phyloP scores from a whole-genome alignment of 345 rosid species.

The Hypericum androsaemum region DNA sequence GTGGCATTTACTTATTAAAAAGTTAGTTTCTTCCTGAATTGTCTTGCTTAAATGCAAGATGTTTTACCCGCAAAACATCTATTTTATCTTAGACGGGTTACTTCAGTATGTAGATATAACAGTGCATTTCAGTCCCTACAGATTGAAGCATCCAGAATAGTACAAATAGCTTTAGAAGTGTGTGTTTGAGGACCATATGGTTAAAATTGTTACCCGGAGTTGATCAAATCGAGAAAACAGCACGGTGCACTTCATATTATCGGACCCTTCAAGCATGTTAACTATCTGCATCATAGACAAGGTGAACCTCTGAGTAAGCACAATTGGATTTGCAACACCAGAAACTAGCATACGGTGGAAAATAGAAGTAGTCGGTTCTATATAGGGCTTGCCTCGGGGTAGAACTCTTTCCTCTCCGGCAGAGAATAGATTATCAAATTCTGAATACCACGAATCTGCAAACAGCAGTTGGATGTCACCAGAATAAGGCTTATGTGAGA shows the following conservation, averaged over 20 bases:
- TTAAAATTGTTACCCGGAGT: constrained; percentile 46
- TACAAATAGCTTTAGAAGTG: neutral
- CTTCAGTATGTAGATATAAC: neutral
- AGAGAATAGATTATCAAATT: constrained; percentile 79
- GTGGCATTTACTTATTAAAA: no score
- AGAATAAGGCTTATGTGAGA: constrained; percentile 1
- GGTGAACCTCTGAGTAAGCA: neutral
- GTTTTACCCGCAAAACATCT: no score
- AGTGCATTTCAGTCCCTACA: neutral
- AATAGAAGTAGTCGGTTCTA: neutral
- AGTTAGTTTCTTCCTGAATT: no score
- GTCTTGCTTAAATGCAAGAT: no score
- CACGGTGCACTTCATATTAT: constrained; percentile 59
- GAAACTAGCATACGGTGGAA: neutral
- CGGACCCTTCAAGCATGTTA: constrained; percentile 72
- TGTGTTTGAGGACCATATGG: neutral
- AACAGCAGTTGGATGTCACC: constrained; percentile 1
- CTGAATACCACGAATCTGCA: constrained; percentile 77
- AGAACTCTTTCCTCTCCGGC: constrained; percentile 89
- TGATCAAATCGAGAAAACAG: constrained; percentile 66
- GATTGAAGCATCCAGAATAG: no score
- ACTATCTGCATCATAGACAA: constrained; percentile 44
- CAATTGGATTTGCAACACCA: neutral
- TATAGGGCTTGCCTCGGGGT: constrained; percentile 56
- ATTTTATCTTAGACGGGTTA: no score